Conservation (phyloP, 2,329 filamentous ascomycete genomes). For the Aspergillus cejpii region DNA sequence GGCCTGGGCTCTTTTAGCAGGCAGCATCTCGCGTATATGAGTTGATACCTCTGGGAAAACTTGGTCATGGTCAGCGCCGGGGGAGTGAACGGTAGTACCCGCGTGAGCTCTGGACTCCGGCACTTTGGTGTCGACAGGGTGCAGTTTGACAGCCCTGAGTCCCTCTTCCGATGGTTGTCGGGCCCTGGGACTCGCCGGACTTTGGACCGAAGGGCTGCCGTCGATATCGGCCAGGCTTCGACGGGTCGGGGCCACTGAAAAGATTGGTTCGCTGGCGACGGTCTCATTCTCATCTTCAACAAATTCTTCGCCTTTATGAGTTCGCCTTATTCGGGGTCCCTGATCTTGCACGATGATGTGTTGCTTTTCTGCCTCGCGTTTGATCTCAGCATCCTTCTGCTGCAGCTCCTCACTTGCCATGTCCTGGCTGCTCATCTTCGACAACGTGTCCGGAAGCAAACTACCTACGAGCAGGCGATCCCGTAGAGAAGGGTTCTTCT, state of each 20-base stretch:
- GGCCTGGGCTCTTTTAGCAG: conserved; percentile 49
- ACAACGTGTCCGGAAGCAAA: conserved; percentile 67
- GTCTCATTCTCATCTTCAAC: conserved; percentile 64
- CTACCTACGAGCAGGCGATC: conserved; percentile 66
- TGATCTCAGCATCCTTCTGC: conserved; percentile 51
- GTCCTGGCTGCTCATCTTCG: conserved; percentile 82
- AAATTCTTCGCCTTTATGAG: conserved; percentile 91
- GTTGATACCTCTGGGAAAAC: conserved; percentile 40
- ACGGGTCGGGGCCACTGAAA: conserved; percentile 42
- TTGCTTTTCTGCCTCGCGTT: conserved; percentile 52
- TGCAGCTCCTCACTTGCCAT: conserved; percentile 90
- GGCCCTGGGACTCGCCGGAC: conserved; percentile 24
- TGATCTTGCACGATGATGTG: conserved; percentile 72
- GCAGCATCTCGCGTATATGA: conserved; percentile 34
- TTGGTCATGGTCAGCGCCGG: conserved; percentile 44
- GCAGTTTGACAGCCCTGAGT: conserved; percentile 17
- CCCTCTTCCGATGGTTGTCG: conserved; percentile 19
- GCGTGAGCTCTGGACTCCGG: conserved; percentile 58
- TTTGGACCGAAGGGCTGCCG: conserved; percentile 23
- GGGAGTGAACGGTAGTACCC: conserved; percentile 77
- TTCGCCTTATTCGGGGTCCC: conserved; percentile 73
- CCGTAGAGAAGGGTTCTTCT: conserved; percentile 74
- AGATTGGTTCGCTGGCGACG: conserved; percentile 43
- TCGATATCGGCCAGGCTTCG: conserved; percentile 35
- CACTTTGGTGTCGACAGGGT: conserved; percentile 39